These are phyloP conservation scores for Saccharomyces eubayanus DNA, from an alignment of 805 yeast species.

Conservation along the genomic window DNA sequence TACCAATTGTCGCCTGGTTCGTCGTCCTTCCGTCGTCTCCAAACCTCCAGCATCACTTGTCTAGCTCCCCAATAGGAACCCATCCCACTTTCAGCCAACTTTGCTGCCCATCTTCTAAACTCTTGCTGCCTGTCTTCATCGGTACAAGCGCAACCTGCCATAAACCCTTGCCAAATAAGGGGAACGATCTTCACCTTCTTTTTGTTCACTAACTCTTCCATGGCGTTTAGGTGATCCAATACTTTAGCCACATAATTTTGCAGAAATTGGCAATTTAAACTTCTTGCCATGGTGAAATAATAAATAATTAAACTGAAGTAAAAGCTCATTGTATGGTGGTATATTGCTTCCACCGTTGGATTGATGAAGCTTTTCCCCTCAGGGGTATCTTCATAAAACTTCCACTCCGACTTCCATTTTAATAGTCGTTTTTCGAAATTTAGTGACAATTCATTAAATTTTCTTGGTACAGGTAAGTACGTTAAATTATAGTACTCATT, in stretches of 20 bases:
- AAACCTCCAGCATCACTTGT: slow-evolving; percentile 77
- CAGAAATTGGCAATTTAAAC: slow-evolving; percentile 45
- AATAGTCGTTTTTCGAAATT: slow-evolving; percentile 43
- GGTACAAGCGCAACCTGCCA: slow-evolving; percentile 75
- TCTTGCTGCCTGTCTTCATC: slow-evolving; percentile 51
- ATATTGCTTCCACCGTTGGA: slow-evolving; percentile 54
- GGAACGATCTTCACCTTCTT: slow-evolving; percentile 57
- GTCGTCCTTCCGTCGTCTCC: slow-evolving; percentile 61
- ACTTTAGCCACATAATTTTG: slow-evolving; percentile 57
- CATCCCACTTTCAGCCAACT: slow-evolving; percentile 45
- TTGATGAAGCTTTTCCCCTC: slow-evolving; percentile 21
- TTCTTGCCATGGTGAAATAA: slow-evolving; percentile 56
- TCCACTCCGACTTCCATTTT: slow-evolving; percentile 74
- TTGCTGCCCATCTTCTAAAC: slow-evolving; percentile 56
- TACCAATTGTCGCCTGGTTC: slow-evolving; percentile 65
- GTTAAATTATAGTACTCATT: slow-evolving; percentile 41
- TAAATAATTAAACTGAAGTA: slow-evolving; percentile 65
- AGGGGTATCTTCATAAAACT: slow-evolving; percentile 32
- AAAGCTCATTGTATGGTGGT: slow-evolving; percentile 74
- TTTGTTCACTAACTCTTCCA: slow-evolving; percentile 46
- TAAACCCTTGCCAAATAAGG: slow-evolving; percentile 80
- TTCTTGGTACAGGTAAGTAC: slow-evolving; percentile 17
- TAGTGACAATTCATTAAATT: slow-evolving; percentile 17
- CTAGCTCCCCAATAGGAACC: slow-evolving; percentile 85
- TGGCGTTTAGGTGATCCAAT: slow-evolving; percentile 52